Conservation (phyloP, 2,329 filamentous ascomycete species). For the Aureobasidium musti region DNA sequence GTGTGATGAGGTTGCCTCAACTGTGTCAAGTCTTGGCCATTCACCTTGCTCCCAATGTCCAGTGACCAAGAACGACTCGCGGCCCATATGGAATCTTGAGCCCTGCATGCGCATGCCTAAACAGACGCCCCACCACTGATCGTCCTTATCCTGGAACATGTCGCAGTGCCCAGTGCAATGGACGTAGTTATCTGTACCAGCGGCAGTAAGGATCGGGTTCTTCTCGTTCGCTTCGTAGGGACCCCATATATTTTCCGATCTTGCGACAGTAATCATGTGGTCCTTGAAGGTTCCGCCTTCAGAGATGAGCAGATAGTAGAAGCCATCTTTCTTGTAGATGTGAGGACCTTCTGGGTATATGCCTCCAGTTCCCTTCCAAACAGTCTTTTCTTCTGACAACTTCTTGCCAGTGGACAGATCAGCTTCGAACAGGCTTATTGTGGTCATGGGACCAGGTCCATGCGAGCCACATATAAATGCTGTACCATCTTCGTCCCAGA, state of each 20-base stretch:
- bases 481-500: conserved; percentile 59
- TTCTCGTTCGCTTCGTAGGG: conserved; percentile 35
- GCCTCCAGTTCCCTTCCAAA: conserved; percentile 45
- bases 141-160: conserved; percentile 52
- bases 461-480: conserved; percentile 49
- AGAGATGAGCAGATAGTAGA: conserved; percentile 44
- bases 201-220: conserved; percentile 38
- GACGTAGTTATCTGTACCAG: conserved; percentile 20
- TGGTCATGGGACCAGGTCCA: conserved; percentile 34
- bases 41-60: conserved; percentile 53
- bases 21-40: conserved; percentile 36
- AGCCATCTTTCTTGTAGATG: conserved; percentile 44
- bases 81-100: conserved; percentile 54
- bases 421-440: conserved; percentile 39
- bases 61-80: conserved; percentile 55
- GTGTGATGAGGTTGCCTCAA: neutral
- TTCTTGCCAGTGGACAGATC: conserved; percentile 41
- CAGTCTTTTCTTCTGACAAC: conserved; percentile 30
- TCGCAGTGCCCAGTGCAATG: conserved; percentile 6
- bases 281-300: conserved; percentile 47
- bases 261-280: conserved; percentile 46
- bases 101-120: conserved; percentile 49
- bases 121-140: conserved; percentile 58
- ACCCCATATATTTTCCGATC: conserved; percentile 40
- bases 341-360: conserved; percentile 44